Evolutionary conservation across 164 flowering plant genomes (phyloP), one percentile per base, ranked within the genome.

Genomic region (Akebia trifoliata): DNA sequence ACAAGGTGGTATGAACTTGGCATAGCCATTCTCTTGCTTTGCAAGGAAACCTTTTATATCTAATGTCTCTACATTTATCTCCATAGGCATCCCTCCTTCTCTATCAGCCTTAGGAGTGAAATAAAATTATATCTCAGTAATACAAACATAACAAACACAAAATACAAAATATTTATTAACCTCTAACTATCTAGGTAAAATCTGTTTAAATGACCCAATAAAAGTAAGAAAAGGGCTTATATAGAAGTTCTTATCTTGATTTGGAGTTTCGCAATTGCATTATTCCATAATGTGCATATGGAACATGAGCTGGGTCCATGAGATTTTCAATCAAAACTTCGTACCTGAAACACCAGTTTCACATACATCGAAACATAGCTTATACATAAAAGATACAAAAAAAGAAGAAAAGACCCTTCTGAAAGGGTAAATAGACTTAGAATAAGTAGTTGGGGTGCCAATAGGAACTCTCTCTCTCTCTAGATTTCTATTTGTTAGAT

Each of bases 291-390:
- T 92, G 96, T 39, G 95, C 87, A 60, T 92, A 92, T 11, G 86
- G 91, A 65, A 88, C 92, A 81, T 88, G 96, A 62, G 96, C 76
- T 61, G 96, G 98, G 67, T 92, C 98, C 95, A 92, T 86, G 24
- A 92, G 87, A 72, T 88, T 92, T 69, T 92, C 96, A 39, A 72
- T 66, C 67, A 88, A 66, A 63, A 92, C 68, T 72, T 92, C 98
- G 37, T 91, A 91, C 73, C 96, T 92, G 87, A 62, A 76, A n/a
- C n/a, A n/a, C n/a, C n/a, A n/a, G n/a, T n/a, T n/a, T n/a, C n/a
- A n/a, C n/a, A n/a, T n/a, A n/a, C n/a, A n/a, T n/a, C n/a, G n/a
- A n/a, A n/a, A n/a, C n/a, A n/a, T n/a, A n/a, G n/a, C n/a, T n/a
- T n/a, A n/a, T n/a, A n/a, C n/a, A n/a, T n/a, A n/a, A n/a, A n/a